A percentile compares a stretch with the other conserved stretches of the same genome.
Evolutionary conservation across 1,139 yeast genomes (phyloP).

Genomic region (Magnusiomyces magnusii): DNA sequence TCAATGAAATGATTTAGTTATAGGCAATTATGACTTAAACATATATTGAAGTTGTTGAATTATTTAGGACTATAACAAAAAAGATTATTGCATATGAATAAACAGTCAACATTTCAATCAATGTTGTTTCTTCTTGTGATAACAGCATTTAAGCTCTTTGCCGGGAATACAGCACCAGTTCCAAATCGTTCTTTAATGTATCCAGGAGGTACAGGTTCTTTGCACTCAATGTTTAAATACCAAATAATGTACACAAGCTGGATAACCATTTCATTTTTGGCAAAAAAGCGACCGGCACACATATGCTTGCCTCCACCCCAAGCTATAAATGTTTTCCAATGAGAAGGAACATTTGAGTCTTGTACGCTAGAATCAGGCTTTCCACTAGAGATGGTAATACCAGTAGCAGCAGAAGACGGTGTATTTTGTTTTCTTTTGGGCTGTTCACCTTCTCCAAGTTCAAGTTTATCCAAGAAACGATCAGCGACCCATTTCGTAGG

Average conservation of each 20-base stretch:
- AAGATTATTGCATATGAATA: too few relatives aligned
- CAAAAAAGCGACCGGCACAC: conserved; percentile 13
- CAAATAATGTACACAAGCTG: conserved; percentile 8
- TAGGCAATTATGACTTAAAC: too few relatives aligned
- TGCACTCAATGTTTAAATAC: conserved; percentile 10
- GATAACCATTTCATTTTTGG: conserved; percentile 12
- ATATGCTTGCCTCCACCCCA: conserved; percentile 15
- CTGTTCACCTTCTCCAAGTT: background rate
- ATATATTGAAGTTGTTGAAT: too few relatives aligned
- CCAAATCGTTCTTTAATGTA: conserved; percentile 14
- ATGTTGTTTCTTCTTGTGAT: background rate
- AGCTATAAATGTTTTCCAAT: conserved; percentile 10
- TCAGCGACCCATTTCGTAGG: conserved; percentile 12
- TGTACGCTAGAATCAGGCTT: background rate
- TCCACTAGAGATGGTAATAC: background rate
- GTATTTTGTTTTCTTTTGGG: background rate
- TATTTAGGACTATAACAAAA: too few relatives aligned
- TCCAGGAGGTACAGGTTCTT: conserved; percentile 7
- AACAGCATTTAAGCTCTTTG: conserved; percentile 4
- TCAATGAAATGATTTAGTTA: background rate
- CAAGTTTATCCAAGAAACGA: conserved; percentile 3
- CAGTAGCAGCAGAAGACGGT: background rate
- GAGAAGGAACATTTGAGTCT: background rate
- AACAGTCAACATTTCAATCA: background rate
- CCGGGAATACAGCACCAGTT: conserved; percentile 11